Evolutionary conservation across 2,329 filamentous ascomycete species (phyloP).

Genomic region (Xylaria sp.): DNA sequence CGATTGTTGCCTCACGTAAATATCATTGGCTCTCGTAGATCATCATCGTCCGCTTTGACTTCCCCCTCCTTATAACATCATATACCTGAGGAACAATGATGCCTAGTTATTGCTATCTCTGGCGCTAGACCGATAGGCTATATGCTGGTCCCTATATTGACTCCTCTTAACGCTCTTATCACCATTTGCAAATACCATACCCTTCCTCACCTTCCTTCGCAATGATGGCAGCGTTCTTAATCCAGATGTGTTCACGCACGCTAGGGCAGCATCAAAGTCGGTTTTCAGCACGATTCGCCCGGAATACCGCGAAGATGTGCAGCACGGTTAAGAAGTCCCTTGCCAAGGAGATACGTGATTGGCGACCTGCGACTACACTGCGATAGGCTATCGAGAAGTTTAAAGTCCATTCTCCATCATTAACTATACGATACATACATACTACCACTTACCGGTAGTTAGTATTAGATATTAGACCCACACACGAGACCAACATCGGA

Average conservation of each 20-base stretch:
- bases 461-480: background rate
- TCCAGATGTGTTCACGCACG: background rate
- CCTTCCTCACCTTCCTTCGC: background rate
- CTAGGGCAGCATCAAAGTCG: background rate
- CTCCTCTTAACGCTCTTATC: background rate
- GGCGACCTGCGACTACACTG: background rate
- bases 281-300: background rate
- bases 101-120: background rate
- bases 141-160: background rate
- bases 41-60: constrained; percentile 5
- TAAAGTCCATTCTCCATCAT: background rate
- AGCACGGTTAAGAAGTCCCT: background rate
- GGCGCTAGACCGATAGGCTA: background rate
- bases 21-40: background rate
- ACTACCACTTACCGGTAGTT: background rate
- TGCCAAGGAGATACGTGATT: background rate
- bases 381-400: background rate
- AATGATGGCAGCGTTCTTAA: background rate
- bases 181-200: background rate
- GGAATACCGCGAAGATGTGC: background rate
- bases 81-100: background rate
- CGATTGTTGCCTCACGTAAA: background rate
- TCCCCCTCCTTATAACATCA: background rate
- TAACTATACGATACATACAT: background rate
- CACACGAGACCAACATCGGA: background rate